Evolutionary conservation across 345 rosid genomes (phyloP).

Genomic region (Psidium guajava): DNA sequence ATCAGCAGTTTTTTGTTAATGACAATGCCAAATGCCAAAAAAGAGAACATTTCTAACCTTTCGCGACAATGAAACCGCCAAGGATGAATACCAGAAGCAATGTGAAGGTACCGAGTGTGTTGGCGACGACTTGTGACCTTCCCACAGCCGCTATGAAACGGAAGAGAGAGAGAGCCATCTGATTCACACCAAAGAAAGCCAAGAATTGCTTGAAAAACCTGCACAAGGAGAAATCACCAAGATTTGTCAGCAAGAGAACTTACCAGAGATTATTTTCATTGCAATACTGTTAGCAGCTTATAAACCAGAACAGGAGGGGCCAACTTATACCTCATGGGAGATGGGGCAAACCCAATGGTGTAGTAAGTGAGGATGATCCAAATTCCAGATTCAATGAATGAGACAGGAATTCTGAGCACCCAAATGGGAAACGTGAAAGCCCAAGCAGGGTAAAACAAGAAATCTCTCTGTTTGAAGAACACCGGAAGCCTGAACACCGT

Average conservation of each 20-base stretch:
- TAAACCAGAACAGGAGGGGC: not conserved
- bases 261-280: not conserved
- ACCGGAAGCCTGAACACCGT: conserved; percentile 67
- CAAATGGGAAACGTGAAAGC: conserved; percentile 49
- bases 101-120: conserved; percentile 34
- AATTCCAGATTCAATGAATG: conserved; percentile 38
- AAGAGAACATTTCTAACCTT: conserved; percentile 11
- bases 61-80: conserved; percentile 29
- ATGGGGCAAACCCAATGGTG: conserved; percentile 43
- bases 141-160: conserved; percentile 40
- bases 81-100: conserved; percentile 26
- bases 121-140: conserved; percentile 37
- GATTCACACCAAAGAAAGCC: conserved; percentile 26
- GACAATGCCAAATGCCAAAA: not conserved
- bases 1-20: not conserved
- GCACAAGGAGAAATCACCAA: not conserved
- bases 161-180: conserved; percentile 44
- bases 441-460: conserved; percentile 59
- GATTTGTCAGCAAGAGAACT: not conserved
- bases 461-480: conserved; percentile 63
- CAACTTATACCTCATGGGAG: conserved; percentile 20
- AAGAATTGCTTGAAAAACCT: conserved; percentile 43
- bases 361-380: conserved; percentile 44
- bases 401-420: conserved; percentile 40
- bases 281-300: not conserved